Evolutionary conservation across 768 basidiomycete species (phyloP).

Genomic region (Tricholoma saponaceum): DNA sequence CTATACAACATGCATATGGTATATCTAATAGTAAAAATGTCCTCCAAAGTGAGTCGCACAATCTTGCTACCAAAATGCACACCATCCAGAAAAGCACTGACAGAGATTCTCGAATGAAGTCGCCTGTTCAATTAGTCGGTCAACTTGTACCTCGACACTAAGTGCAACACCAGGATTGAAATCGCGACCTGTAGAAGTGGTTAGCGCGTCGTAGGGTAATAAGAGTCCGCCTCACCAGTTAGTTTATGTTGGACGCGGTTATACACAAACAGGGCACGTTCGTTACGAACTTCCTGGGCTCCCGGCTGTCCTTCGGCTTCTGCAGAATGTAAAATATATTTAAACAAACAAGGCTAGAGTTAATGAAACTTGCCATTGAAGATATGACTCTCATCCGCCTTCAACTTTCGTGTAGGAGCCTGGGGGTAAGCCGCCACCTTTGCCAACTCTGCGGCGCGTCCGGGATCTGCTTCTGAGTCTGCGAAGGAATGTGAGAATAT

Average conservation of each 20-base stretch:
- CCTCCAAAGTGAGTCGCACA: no score
- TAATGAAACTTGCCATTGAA: slow-evolving; percentile 63
- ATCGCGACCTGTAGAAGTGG: slow-evolving; percentile 62
- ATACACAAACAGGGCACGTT: slow-evolving; percentile 86
- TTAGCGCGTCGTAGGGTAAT: background rate
- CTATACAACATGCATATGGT: no score
- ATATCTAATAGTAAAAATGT: no score
- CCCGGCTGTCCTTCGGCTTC: slow-evolving; percentile 48
- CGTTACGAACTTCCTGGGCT: slow-evolving; percentile 87
- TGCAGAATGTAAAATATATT: slow-evolving; percentile 11
- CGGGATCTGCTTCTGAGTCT: slow-evolving; percentile 46
- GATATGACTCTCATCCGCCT: slow-evolving; percentile 92
- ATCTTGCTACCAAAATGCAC: slow-evolving; percentile 67
- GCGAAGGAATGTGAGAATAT: slow-evolving; percentile 3
- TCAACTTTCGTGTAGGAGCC: slow-evolving; percentile 75
- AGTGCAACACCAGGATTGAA: slow-evolving; percentile 83
- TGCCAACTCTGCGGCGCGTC: slow-evolving; percentile 58
- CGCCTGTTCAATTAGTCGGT: slow-evolving; percentile 89
- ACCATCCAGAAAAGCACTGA: slow-evolving; percentile 97
- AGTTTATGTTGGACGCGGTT: slow-evolving; percentile 95
- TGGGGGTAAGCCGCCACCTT: slow-evolving; percentile 72
- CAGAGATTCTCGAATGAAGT: slow-evolving; percentile 93
- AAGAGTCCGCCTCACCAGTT: slow-evolving; percentile 52
- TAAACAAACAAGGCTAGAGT: background rate
- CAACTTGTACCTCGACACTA: slow-evolving; percentile 78